A percentile compares a stretch with the other conserved stretches of the same genome.
These are phyloP conservation scores for Rubus idaeus DNA, from an alignment of 306 rosid genomes.

Conservation along the genomic window DNA sequence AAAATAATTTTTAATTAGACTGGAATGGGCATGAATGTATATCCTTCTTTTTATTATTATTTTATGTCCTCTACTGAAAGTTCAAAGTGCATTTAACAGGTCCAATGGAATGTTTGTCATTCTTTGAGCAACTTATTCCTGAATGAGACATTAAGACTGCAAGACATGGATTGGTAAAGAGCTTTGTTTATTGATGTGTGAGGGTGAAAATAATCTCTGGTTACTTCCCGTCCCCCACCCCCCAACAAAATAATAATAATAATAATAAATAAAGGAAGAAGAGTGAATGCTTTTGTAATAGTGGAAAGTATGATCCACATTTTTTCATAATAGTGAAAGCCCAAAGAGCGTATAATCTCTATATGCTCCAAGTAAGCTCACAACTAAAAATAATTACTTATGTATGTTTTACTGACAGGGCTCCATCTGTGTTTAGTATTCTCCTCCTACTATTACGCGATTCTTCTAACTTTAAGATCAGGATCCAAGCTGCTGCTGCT, in stretches of 20 bases:
- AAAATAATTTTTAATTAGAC: not conserved
- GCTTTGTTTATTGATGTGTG: constrained; percentile 13
- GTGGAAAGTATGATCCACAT: not conserved
- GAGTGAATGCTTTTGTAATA: not conserved
- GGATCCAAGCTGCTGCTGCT: constrained; percentile 97
- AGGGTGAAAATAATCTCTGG: not conserved
- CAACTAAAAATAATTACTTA: not conserved
- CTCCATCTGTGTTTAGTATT: constrained; percentile 72
- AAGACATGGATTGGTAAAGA: constrained; percentile 77
- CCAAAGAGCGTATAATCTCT: not conserved
- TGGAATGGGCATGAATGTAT: constrained; percentile 7
- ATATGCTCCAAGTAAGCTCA: not conserved
- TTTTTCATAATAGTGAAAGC: not conserved
- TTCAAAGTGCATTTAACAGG: constrained; percentile 49
- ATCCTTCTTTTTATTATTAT: constrained; percentile 10
- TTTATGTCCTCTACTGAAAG: constrained; percentile 20
- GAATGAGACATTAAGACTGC: constrained; percentile 79
- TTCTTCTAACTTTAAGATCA: constrained; percentile 86
- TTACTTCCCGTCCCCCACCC: not conserved
- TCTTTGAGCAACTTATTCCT: constrained; percentile 90
- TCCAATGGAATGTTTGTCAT: constrained; percentile 99
- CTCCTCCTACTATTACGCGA: constrained; percentile 78
- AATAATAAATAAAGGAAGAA: not conserved
- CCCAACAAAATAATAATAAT: not conserved
- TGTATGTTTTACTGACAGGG: constrained; percentile 48